These are phyloP conservation scores for Yamadazyma sp. DNA, from an alignment of 1,139 yeast genomes.

Conservation along the genomic window DNA sequence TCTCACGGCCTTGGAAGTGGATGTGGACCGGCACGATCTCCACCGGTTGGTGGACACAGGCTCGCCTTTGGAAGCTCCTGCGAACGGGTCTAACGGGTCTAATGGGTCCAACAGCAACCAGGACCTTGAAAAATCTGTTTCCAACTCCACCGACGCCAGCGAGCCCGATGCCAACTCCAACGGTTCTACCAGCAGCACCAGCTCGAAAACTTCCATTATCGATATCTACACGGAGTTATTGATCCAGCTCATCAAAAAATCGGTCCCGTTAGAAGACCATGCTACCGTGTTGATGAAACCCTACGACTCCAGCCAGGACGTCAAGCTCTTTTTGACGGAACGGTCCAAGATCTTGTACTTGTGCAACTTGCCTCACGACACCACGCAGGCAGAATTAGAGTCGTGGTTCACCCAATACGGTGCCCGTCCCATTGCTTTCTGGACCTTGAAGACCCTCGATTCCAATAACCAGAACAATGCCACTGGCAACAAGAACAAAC, in stretches of 20 bases:
- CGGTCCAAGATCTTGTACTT: slow-evolving; percentile 76
- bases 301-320: slow-evolving; percentile 71
- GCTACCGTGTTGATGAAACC: slow-evolving; percentile 66
- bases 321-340: slow-evolving; percentile 65
- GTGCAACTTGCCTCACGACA: slow-evolving; percentile 76
- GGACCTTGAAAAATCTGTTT: background rate
- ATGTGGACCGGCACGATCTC: slow-evolving; percentile 18
- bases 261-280: slow-evolving; percentile 54
- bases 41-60: background rate
- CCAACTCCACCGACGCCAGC: slow-evolving; percentile 9
- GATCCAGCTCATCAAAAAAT: slow-evolving; percentile 51
- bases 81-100: too few relatives aligned
- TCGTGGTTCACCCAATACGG: slow-evolving; percentile 90
- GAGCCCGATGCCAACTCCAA: slow-evolving; percentile 4
- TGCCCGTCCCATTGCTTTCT: slow-evolving; percentile 82
- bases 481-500: slow-evolving; percentile 11
- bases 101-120: background rate
- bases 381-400: slow-evolving; percentile 88
- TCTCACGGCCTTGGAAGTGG: slow-evolving; percentile 60
- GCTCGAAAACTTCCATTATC: slow-evolving; percentile 5
- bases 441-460: slow-evolving; percentile 74
- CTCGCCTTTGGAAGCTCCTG: too few relatives aligned
- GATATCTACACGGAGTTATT: slow-evolving; percentile 42
- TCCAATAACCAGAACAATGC: slow-evolving; percentile 12
- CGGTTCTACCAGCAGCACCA: background rate